Evolutionary conservation across 2,329 filamentous ascomycete genomes (phyloP), one percentile per base, ranked within the genome.

Genomic region (Fusarium tuaranense): DNA sequence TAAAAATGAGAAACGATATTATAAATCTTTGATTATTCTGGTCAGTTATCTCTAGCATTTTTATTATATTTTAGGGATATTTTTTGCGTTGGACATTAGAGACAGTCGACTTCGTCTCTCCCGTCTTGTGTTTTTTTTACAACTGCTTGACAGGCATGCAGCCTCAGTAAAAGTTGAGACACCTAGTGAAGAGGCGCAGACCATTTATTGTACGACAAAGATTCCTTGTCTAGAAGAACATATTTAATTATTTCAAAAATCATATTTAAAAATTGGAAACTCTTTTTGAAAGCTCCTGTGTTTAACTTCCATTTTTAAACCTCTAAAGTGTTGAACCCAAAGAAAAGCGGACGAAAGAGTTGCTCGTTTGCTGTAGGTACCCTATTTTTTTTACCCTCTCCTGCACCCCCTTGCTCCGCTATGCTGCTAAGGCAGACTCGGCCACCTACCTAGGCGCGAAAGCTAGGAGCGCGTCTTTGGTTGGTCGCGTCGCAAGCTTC

Each of bases 401-500:
- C 48, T 32, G 16, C 48, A 32, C 27, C 48, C 48, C 48, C 48
- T 32, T 32, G 48, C 44, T 46, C 4, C 22, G 13, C 41, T 46
- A 7, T 46, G 13, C 41, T 46, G 41, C 48, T 77, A 38, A 80
- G 76, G 77, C 76, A 78, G 74, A 79, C 58, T 77, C 62, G 55
- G 34, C 36, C 46, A 27, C 25, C 46, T 30, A 34, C 32, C 32
- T 34, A 30, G 39, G 51, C 34, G 57, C 57, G 7, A 53, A 53
- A 48, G 65, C 65, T 58, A 65, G 32, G 39, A 36, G 68, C 78
- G 76, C 74, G 72, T 72, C 65, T 70, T 48, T 67, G 65, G 60
- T 70, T 73, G 69, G 75, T 78, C 78, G 76, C 78, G 78, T 78
- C 77, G 78, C 76, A 77, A 76, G 67, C 68, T 76, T 67, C 32